Base-by-base conservation (phyloP, 1,139 yeast species). In the Pichia sp. region DNA sequence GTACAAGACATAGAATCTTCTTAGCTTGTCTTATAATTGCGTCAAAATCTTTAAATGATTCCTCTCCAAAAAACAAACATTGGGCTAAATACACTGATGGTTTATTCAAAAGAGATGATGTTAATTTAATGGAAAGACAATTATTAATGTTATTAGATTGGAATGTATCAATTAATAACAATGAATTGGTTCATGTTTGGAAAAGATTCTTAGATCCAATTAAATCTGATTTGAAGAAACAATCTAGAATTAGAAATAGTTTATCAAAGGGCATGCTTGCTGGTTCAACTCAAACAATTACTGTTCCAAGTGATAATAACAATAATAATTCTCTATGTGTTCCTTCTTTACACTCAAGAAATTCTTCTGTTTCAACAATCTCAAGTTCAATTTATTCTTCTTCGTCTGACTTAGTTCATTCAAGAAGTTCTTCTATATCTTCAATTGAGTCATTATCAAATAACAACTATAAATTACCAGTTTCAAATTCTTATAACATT, bases 41-140 rank as follows among this genome's bases (percentile, higher is more conserved):
- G 27, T 80, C 89, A 47, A 86, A 86, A 67, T 82, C 75, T 68
- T 87, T 83, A 71, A 85, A 85, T 68, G 95, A 86, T 64, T 80
- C 86, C 14, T 81, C 87, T 25, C 90, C 91, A 55, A 81, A 84
- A 63, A 86, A 85, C 68, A 73, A 74, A 59, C 90, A 85, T 68
- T 86, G 95, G 95, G 83, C 88, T 42, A 77, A 75, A 58, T 83
- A 84, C 68, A 83, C 91, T 22, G 90, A 85, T 61, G 89, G 87
- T 2, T 72, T 85, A 45, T 85, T 86, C 68, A 72, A 75, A 49
- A 70, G 76, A 52, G 81, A 81, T 58, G 95, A 86, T 66, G 81
- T 86, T 59, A 85, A 85, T 67, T 72, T 85, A 55, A 86, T 86
- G 90, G 95, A 86, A 69, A 79, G 89, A 67, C 93, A 86, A 67